Percentiles rank a stretch among this genome's conserved stretches.
phyloP scores from a whole-genome alignment of 768 basidiomycete genomes.

The Amanita pseudoporphyria region DNA sequence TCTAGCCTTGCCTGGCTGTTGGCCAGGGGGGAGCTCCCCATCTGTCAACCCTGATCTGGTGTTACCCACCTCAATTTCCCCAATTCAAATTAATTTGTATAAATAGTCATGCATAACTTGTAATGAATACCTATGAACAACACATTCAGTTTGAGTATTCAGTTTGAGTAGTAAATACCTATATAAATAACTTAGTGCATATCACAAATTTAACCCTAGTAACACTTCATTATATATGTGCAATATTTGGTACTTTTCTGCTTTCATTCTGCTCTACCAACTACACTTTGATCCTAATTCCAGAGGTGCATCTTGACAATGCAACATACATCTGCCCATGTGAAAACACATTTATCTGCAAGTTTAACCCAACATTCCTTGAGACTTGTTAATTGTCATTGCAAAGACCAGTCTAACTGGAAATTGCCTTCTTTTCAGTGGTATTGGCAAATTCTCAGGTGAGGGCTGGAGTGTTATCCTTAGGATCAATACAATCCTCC shows the following conservation, averaged over 20 bases:
- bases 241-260: not conserved
- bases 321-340: slow-evolving; percentile 30
- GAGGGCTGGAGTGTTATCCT: slow-evolving; percentile 23
- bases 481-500: slow-evolving; percentile 27
- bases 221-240: not conserved
- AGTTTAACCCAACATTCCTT: slow-evolving; percentile 23
- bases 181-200: too few relatives aligned
- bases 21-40: too few relatives aligned
- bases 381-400: slow-evolving; percentile 39
- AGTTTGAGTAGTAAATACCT: too few relatives aligned
- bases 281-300: slow-evolving; percentile 14
- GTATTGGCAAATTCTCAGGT: slow-evolving; percentile 20
- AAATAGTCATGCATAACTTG: too few relatives aligned
- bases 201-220: not conserved
- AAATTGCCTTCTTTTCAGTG: slow-evolving; percentile 27
- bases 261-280: not conserved
- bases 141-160: too few relatives aligned
- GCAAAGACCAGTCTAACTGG: slow-evolving; percentile 36
- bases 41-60: too few relatives aligned
- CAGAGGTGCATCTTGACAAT: slow-evolving; percentile 28
- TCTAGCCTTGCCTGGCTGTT: too few relatives aligned
- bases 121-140: too few relatives aligned
- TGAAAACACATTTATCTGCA: not conserved
- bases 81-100: too few relatives aligned
- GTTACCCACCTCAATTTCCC: too few relatives aligned